Base-by-base conservation (phyloP, 768 basidiomycete species). In the Strobilomyces dryophilus region DNA sequence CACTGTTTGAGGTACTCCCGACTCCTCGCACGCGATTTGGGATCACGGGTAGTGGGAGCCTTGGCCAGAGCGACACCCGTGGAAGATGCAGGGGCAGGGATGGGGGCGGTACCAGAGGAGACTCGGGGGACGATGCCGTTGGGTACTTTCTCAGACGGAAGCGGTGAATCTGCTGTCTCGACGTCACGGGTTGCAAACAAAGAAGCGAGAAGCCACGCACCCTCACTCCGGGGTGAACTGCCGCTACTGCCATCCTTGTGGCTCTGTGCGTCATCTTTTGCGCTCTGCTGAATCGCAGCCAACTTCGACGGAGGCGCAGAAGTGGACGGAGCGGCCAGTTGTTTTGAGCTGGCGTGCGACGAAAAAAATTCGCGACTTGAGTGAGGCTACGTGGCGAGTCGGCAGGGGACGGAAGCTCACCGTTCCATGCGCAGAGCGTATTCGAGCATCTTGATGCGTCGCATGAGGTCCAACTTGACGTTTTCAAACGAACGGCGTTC, bases 1-100 rank as follows among this genome's bases (percentile, higher is more conserved):
- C 97, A 98, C 85, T 99, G 95, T 72, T 98, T 99, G 61, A 99
- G 80, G 69, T 98, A 99, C 57, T 99, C 97, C 51, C 95, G 79
- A 73, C 92, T 95, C 53, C 92, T 80, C 40, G 95, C 93, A 63
- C 95, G 81, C 63, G 91, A 89, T 72, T 97, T 95, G n/a, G 93
- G 93, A 72, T 98, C 95, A 52, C 92, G 84, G 32, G 87, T 90
- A 9, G 85, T 83, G 21, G 80, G 85, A 37, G 83, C 87, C 66
- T 84, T 93, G 42, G 85, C 84, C 58, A 81, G 67, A 41, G 77
- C 78, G 45, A 77, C 76, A 45, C 68, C 62, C 12, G 76, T 63
- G 1, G 77, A 76, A 11, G 58, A 47, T 26, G 70, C 78, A 5
- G 61, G 26, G 3, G 54, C 43, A 14, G 34, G 29, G 18, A 43